phyloP scores from a whole-genome alignment of 805 yeast genomes.

The Starmerella apis region DNA sequence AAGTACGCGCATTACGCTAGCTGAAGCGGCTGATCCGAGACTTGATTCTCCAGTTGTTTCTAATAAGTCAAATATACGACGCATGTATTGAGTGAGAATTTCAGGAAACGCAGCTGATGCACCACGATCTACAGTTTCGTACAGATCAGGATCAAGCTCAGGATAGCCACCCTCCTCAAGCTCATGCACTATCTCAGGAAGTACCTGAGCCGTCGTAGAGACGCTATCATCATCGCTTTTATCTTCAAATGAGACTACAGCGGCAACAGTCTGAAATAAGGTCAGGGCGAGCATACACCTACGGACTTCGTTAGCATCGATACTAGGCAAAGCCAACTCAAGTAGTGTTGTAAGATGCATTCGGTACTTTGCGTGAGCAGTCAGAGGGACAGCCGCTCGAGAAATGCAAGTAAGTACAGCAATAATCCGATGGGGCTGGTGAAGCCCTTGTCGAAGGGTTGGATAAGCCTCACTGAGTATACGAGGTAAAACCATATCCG shows the following conservation, averaged over 20 bases:
- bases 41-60: slow-evolving; percentile 38
- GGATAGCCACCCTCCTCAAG: slow-evolving; percentile 6
- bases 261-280: slow-evolving; percentile 57
- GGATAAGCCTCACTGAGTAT: slow-evolving; percentile 52
- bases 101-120: slow-evolving; percentile 62
- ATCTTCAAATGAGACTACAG: slow-evolving; percentile 63
- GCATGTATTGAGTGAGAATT: slow-evolving; percentile 46
- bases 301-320: slow-evolving; percentile 76
- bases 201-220: slow-evolving; percentile 12
- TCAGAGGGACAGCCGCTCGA: slow-evolving; percentile 56
- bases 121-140: slow-evolving; percentile 52
- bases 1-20: slow-evolving; percentile 15
- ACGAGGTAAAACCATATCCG: slow-evolving; percentile 36
- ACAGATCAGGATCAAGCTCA: slow-evolving; percentile 31
- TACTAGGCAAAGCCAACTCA: slow-evolving; percentile 61
- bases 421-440: slow-evolving; percentile 60
- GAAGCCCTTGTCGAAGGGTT: slow-evolving; percentile 34
- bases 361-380: slow-evolving; percentile 50
- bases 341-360: slow-evolving; percentile 70
- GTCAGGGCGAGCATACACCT: slow-evolving; percentile 61
- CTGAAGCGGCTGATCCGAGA: slow-evolving; percentile 15
- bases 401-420: slow-evolving; percentile 62
- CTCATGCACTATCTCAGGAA: slow-evolving; percentile 17
- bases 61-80: slow-evolving; percentile 49
- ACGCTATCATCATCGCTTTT: slow-evolving; percentile 30